A percentile compares a stretch with the other conserved stretches of the same genome.
These are phyloP conservation scores for Mycena belliarum DNA, from an alignment of 768 basidiomycete species.

Conservation along the genomic window DNA sequence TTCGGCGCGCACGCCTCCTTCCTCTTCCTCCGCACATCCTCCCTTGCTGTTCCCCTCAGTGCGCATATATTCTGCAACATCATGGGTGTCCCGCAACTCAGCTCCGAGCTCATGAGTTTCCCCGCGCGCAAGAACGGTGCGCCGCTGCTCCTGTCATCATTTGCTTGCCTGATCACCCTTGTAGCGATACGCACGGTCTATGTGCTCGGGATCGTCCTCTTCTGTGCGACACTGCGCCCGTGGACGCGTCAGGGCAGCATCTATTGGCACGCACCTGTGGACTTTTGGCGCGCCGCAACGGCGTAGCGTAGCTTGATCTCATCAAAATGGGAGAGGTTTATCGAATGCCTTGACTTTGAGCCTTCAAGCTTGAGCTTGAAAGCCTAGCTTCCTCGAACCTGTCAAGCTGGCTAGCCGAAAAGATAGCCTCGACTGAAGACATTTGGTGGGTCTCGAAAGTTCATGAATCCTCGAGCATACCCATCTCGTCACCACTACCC, in stretches of 20 bases:
- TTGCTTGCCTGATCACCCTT: too few relatives aligned
- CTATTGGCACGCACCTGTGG: conserved; percentile 40
- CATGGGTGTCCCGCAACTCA: conserved; percentile 84
- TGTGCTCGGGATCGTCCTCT: conserved; percentile 58
- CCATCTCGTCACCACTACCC: too few relatives aligned
- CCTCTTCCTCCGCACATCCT: conserved; percentile 84
- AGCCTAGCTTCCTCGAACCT: too few relatives aligned
- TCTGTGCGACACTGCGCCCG: conserved; percentile 49
- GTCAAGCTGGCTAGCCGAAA: too few relatives aligned
- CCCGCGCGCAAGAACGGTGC: conserved; percentile 54
- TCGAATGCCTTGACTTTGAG: too few relatives aligned
- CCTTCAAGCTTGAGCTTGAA: too few relatives aligned
- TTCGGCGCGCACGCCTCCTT: conserved; percentile 90
- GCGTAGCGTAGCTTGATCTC: too few relatives aligned
- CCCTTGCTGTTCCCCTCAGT: conserved; percentile 72
- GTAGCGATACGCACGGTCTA: conserved; percentile 51
- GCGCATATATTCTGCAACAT: conserved; percentile 93
- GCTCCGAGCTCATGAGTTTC: conserved; percentile 53
- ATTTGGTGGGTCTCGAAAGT: too few relatives aligned
- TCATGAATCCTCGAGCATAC: too few relatives aligned
- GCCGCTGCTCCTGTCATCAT: not conserved
- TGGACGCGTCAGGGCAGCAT: conserved; percentile 46
- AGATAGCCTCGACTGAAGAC: too few relatives aligned
- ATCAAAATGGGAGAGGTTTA: too few relatives aligned
- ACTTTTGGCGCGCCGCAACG: not conserved